Evolutionary conservation across 805 yeast species (phyloP), one percentile per base, ranked within the genome.

Genomic region (Starmerella bombi): DNA sequence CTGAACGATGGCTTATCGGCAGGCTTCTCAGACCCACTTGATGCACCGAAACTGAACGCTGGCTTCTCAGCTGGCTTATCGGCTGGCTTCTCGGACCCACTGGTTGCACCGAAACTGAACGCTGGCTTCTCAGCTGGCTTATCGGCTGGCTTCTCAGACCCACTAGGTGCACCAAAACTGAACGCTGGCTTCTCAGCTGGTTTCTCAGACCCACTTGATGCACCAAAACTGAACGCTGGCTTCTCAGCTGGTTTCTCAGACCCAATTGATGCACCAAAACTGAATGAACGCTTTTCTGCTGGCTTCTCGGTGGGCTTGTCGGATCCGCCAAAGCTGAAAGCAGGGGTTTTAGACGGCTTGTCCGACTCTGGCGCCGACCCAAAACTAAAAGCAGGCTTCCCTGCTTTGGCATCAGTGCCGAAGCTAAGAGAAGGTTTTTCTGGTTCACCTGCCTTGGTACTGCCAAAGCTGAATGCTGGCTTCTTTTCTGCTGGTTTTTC

Each of bases 381-480:
- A 28, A 28, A 28, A 10, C 17, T 12, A 15, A 28, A 28, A 10
- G 31, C 41, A 27, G 36, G 40, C 20, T 35, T 35, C 5, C 25
- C 37, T 4, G 31, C 23, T 8, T 30, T 21, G 19, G 23, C 25
- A 6, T 35, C 30, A 21, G 12, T 7, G 27, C 27, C 27, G 12
- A 23, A 23, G 12, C 27, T 23, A 12, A 23, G 12, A 23, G 38
- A n/a, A 8, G 38, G 32, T 20, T 34, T 34, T 7, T 38, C 34
- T 2, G 40, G 27, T 14, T 21, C 15, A 21, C 29, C 37, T 20
- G 22, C 16, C 16, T 5, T 25, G 20, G 23, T 25, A 20, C 17
- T 3, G 25, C 47, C 47, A 27, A 43, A 46, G 18, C 34, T 19
- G 37, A 43, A 45, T 6, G 40, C 36, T n/a, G 46, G 40, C 37